Conservation (phyloP, 306 rosid species). For the Cyamopsis tetragonoloba region DNA sequence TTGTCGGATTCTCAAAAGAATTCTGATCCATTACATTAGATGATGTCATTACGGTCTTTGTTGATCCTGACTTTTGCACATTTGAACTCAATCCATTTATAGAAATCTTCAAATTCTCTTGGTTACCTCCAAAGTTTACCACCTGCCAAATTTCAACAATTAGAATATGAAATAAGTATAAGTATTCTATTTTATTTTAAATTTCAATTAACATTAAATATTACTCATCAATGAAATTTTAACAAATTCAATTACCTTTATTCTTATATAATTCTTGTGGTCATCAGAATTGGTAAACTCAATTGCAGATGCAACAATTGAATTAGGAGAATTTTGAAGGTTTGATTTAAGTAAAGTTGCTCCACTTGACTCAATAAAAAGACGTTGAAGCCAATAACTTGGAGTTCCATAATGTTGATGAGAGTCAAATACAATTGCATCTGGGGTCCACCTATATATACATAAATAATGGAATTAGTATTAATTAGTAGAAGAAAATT, state of each 20-base stretch:
- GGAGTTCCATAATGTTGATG: conserved; percentile 63
- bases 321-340: conserved; percentile 29
- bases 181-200: too few relatives aligned
- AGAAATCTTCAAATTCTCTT: too few relatives aligned
- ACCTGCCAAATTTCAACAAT: too few relatives aligned
- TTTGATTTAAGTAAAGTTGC: conserved; percentile 52
- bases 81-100: too few relatives aligned
- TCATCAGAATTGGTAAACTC: conserved; percentile 34
- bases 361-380: conserved; percentile 62
- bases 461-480: neutral
- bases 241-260: conserved; percentile 64
- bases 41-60: too few relatives aligned
- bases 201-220: too few relatives aligned
- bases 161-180: too few relatives aligned
- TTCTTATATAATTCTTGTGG: conserved; percentile 39
- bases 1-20: too few relatives aligned
- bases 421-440: conserved; percentile 69
- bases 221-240: too few relatives aligned
- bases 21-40: too few relatives aligned
- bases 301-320: conserved; percentile 57
- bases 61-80: too few relatives aligned
- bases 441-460: conserved; percentile 55
- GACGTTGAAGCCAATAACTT: conserved; percentile 67
- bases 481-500: neutral
- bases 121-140: too few relatives aligned